A percentile compares a stretch with the other conserved stretches of the same genome.
Conservation (phyloP, 495 filamentous ascomycete species). For the Penicillium steckii region DNA sequence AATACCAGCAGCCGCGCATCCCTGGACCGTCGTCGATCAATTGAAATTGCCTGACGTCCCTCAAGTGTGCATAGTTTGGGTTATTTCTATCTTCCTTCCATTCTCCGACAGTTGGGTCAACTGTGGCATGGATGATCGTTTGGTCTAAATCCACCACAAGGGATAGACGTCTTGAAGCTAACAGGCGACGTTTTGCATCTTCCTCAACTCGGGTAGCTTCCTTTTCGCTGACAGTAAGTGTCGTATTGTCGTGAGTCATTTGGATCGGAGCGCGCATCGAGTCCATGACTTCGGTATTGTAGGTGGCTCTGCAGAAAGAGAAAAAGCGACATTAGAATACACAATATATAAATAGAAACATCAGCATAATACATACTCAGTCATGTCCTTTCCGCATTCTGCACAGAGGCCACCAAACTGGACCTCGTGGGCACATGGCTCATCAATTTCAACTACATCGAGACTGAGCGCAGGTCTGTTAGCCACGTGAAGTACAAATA, state of each 20-base stretch:
- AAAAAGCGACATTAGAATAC: not conserved
- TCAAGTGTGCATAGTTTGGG: conserved; percentile 88
- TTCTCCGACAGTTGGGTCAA: conserved; percentile 93
- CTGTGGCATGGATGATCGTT: conserved; percentile 97
- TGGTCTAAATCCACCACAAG: conserved; percentile 97
- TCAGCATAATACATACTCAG: conserved; percentile 50
- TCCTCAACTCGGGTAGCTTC: conserved; percentile 82
- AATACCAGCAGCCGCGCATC: conserved; percentile 82
- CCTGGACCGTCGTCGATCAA: conserved; percentile 79
- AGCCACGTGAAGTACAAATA: not conserved
- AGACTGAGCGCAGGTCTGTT: conserved; percentile 25
- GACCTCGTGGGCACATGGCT: conserved; percentile 85
- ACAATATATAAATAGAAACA: not conserved
- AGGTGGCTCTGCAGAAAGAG: conserved; percentile 43
- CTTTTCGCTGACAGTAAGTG: conserved; percentile 66
- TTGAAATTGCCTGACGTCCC: conserved; percentile 83
- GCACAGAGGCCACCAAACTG: conserved; percentile 90
- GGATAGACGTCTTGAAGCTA: conserved; percentile 77
- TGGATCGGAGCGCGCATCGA: conserved; percentile 84
- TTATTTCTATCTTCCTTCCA: conserved; percentile 88
- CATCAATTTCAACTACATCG: conserved; percentile 75
- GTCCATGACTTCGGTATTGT: conserved; percentile 57
- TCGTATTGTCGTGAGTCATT: conserved; percentile 87
- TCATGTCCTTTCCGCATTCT: conserved; percentile 97
- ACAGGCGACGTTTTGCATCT: conserved; percentile 77